Evolutionary conservation across 306 rosid genomes (phyloP).

Genomic region (Senna tora): DNA sequence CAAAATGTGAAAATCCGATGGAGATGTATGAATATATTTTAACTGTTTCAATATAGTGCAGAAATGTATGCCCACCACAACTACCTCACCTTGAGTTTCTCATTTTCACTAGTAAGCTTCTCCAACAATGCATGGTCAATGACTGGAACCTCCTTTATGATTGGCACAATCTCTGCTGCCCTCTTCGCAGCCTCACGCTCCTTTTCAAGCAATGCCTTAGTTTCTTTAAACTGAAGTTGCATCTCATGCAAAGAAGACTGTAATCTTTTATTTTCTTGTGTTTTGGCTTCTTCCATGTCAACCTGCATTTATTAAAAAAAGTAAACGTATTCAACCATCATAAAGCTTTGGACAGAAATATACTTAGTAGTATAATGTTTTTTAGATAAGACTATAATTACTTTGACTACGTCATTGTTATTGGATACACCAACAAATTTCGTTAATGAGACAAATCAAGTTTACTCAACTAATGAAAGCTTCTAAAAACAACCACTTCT

Average conservation of each 20-base stretch:
- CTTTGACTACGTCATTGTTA: neutral
- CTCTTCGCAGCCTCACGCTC: conserved; percentile 61
- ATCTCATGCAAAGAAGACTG: conserved; percentile 75
- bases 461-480: conserved; percentile 1
- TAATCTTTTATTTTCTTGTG: conserved; percentile 72
- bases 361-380: neutral
- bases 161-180: conserved; percentile 55
- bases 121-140: conserved; percentile 73
- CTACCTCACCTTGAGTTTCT: conserved; percentile 72
- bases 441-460: conserved; percentile 31
- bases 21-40: conserved; percentile 5
- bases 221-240: conserved; percentile 76
- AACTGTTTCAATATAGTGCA: conserved; percentile 17
- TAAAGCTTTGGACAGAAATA: conserved; percentile 19
- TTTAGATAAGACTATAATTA: neutral
- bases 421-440: neutral
- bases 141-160: conserved; percentile 82
- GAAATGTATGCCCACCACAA: conserved; percentile 29
- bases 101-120: conserved; percentile 75
- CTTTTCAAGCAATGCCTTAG: conserved; percentile 64
- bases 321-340: conserved; percentile 28
- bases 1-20: conserved; percentile 24
- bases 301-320: conserved; percentile 47
- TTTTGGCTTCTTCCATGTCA: conserved; percentile 80
- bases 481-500: conserved; percentile 5